Percentiles rank a stretch among this genome's conserved stretches.
These are phyloP conservation scores for Daedaleopsis sinensis DNA, from an alignment of 768 basidiomycete species.

Conservation along the genomic window DNA sequence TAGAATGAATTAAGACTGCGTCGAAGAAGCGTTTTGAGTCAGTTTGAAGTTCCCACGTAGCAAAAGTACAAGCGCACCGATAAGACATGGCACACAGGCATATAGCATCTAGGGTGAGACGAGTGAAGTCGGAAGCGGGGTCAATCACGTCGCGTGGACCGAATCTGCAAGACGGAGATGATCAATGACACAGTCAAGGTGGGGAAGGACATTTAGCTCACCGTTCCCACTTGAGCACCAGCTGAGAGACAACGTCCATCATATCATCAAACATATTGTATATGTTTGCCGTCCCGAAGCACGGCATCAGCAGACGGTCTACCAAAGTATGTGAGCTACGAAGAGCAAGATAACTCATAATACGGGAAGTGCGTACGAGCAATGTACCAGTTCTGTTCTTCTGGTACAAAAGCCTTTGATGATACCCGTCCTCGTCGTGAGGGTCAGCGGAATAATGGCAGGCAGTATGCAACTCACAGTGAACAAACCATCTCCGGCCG, in stretches of 20 bases:
- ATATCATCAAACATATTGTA: conserved; percentile 50
- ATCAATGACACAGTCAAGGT: too few species aligned
- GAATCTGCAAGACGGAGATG: conserved; percentile 34
- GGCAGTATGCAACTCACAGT: conserved; percentile 32
- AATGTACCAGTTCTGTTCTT: conserved; percentile 49
- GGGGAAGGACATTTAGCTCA: conserved; percentile 14
- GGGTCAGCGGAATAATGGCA: conserved; percentile 28
- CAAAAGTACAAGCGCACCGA: conserved; percentile 26
- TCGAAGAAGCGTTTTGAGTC: neutral
- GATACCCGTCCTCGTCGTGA: conserved; percentile 21
- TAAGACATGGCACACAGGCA: conserved; percentile 47
- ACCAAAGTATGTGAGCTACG: neutral
- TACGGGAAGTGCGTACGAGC: conserved; percentile 37
- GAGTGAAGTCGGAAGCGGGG: conserved; percentile 48
- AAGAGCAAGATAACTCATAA: too few species aligned
- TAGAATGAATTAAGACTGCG: conserved; percentile 51
- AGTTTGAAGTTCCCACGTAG: neutral
- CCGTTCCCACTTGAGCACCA: conserved; percentile 48
- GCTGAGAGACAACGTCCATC: conserved; percentile 47
- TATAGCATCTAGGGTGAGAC: conserved; percentile 51
- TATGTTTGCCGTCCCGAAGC: conserved; percentile 44
- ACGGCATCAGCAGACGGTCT: conserved; percentile 45
- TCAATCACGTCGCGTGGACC: conserved; percentile 45
- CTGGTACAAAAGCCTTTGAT: conserved; percentile 31
- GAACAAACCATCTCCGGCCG: conserved; percentile 45